These are phyloP conservation scores for Populus hybrid DNA, from an alignment of 441 rosid species.

Conservation along the genomic window DNA sequence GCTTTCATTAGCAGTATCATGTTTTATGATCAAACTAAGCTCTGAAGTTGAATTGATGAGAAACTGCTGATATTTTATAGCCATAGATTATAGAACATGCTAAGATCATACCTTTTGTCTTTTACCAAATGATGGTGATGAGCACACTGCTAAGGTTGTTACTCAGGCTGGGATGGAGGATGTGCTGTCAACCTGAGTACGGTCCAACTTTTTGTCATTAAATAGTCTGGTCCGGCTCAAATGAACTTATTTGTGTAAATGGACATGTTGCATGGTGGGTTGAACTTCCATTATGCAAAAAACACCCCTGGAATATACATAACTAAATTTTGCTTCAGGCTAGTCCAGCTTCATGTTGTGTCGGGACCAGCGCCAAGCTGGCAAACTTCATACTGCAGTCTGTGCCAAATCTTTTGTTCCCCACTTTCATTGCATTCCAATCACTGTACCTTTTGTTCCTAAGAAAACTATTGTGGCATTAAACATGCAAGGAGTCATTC, in stretches of 20 bases:
- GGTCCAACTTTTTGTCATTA: not conserved
- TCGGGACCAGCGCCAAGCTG: not conserved
- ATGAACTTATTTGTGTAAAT: not conserved
- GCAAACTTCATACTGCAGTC: not conserved
- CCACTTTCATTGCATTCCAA: not conserved
- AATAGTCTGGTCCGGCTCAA: not conserved
- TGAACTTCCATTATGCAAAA: not conserved
- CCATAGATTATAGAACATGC: constrained; percentile 5
- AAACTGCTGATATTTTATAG: not conserved
- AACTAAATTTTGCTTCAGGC: not conserved
- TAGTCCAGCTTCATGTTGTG: not conserved
- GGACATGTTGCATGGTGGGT: not conserved
- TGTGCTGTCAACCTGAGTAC: not conserved
- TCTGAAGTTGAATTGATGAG: not conserved
- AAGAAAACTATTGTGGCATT: not conserved
- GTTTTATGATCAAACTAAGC: not conserved
- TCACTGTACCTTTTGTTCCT: not conserved
- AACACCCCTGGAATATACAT: not conserved
- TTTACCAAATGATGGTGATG: not conserved
- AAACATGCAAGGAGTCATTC: not conserved
- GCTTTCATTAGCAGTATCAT: not conserved
- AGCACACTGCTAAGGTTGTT: not conserved
- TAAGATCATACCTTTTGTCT: not conserved
- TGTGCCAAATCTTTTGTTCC: not conserved
- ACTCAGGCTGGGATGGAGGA: not conserved